These are phyloP conservation scores for Boletus semigastroideus DNA, from an alignment of 1,284 basidiomycete genomes.

Conservation along the genomic window DNA sequence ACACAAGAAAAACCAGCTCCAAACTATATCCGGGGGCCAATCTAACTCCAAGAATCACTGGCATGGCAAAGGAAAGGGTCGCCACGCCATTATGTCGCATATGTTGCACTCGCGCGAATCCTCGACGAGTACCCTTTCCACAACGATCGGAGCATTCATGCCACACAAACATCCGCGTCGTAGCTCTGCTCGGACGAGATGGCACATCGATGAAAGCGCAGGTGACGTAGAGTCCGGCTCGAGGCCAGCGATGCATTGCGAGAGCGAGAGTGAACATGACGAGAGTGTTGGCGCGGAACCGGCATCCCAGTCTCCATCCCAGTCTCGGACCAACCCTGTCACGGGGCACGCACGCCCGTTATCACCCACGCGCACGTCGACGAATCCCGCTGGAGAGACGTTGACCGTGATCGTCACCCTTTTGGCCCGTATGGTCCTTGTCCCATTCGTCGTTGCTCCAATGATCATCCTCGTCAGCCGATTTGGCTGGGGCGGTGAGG, in stretches of 20 bases:
- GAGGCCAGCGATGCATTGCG: constrained; percentile 1
- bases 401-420: constrained; percentile 81
- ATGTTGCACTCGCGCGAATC: constrained; percentile 9
- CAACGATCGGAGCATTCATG: constrained; percentile 44
- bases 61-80: constrained; percentile 10
- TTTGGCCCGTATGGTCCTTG: constrained; percentile 80
- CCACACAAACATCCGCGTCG: constrained; percentile 4
- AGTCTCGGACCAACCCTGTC: not conserved
- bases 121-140: constrained; percentile 29
- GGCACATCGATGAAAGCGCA: not conserved
- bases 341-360: not conserved
- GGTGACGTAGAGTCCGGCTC: constrained; percentile 15
- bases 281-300: not conserved
- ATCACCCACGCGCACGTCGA: not conserved
- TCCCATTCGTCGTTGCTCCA: constrained; percentile 77
- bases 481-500: constrained; percentile 35
- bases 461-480: constrained; percentile 63
- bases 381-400: constrained; percentile 60
- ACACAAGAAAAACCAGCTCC: not conserved
- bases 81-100: not conserved
- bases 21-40: not conserved
- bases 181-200: not conserved
- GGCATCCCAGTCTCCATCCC: not conserved
- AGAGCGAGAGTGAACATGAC: not conserved
- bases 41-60: not conserved